Percentiles rank a stretch among this genome's conserved stretches.
These are phyloP conservation scores for Trichoderma sp. DNA, from an alignment of 2,329 filamentous ascomycete species.

Conservation along the genomic window DNA sequence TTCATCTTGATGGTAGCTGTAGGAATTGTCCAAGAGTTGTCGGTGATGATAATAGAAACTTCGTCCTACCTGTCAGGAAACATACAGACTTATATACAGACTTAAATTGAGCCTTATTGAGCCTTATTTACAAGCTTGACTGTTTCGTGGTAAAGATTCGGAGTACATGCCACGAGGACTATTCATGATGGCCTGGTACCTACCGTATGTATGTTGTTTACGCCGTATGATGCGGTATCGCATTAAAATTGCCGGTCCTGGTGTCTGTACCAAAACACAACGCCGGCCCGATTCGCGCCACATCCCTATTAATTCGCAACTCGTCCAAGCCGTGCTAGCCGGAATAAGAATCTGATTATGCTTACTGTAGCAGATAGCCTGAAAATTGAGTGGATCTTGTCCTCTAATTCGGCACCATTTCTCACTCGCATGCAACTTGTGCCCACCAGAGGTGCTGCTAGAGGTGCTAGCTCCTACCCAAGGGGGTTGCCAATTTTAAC, in stretches of 20 bases:
- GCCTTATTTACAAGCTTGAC: background rate
- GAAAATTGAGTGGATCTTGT: background rate
- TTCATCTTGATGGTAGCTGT: conserved; percentile 23
- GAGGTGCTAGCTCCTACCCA: background rate
- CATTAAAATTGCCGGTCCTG: background rate
- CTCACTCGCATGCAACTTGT: background rate
- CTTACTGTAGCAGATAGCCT: conserved; percentile 7
- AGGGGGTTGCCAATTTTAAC: background rate
- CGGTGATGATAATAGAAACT: background rate
- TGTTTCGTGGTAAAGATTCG: background rate
- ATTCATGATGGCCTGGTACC: background rate
- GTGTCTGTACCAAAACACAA: background rate
- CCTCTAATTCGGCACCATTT: background rate
- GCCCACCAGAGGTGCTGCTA: background rate
- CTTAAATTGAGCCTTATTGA: background rate
- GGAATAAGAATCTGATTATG: conserved; percentile 9
- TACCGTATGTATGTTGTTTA: too few species aligned
- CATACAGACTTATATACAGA: conserved; percentile 1
- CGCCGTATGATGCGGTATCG: background rate
- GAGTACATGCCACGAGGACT: background rate
- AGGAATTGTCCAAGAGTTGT: background rate
- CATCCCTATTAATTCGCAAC: background rate
- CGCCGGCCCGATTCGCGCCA: conserved; percentile 2
- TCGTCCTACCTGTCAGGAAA: background rate
- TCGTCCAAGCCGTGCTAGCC: background rate